Percentiles rank a stretch among this genome's conserved stretches.
Conservation (phyloP, 805 yeast species). For the Sugiyamaella valdiviana region DNA sequence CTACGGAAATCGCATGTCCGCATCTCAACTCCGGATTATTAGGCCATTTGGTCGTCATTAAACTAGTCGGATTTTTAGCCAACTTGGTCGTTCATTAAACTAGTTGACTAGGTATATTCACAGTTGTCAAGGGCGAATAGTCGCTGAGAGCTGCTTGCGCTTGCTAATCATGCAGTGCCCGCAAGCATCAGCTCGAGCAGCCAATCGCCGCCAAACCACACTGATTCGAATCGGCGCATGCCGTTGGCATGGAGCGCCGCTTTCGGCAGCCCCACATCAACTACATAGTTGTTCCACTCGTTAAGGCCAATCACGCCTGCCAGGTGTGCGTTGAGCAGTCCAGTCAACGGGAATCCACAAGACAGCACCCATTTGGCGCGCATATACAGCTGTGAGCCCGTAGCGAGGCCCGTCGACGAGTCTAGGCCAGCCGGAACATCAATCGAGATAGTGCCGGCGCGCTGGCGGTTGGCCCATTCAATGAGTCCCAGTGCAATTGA, state of each 20-base stretch:
- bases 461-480: conserved; percentile 56
- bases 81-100: too few species aligned
- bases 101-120: too few species aligned
- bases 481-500: conserved; percentile 36
- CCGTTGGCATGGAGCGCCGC: conserved; percentile 41
- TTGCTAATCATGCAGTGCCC: neutral
- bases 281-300: conserved; percentile 51
- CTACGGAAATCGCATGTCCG: too few species aligned
- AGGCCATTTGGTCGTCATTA: too few species aligned
- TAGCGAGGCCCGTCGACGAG: conserved; percentile 62
- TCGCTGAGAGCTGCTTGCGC: too few species aligned
- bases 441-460: conserved; percentile 51
- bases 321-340: conserved; percentile 54
- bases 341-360: conserved; percentile 65
- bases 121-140: too few species aligned
- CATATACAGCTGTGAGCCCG: conserved; percentile 22
- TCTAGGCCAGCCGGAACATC: conserved; percentile 82
- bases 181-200: conserved; percentile 12
- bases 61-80: too few species aligned
- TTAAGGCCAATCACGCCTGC: conserved; percentile 44
- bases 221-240: conserved; percentile 41
- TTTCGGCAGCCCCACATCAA: conserved; percentile 68
- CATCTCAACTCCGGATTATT: too few species aligned
- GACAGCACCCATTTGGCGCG: conserved; percentile 57
- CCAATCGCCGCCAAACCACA: conserved; percentile 37